These are phyloP conservation scores for Nematocida homosporus DNA, from an alignment of 371 early-diverging fungal genomes.

Conservation along the genomic window DNA sequence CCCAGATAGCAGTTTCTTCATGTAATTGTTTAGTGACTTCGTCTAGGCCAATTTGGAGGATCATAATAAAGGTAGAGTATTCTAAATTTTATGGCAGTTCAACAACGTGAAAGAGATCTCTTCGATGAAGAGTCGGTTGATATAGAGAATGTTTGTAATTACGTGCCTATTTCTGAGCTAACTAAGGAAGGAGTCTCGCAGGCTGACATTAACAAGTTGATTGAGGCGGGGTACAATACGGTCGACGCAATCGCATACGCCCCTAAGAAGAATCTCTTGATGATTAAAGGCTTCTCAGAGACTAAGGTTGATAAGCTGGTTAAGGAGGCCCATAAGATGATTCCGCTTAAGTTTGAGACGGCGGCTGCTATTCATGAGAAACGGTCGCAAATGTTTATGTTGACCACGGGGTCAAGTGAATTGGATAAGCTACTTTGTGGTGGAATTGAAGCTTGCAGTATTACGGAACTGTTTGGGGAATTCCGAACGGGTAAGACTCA, in stretches of 20 bases:
- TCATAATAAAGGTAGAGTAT: neutral
- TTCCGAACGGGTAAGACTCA: conserved; percentile 98
- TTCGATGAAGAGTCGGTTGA: conserved; percentile 65
- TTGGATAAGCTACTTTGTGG: conserved; percentile 87
- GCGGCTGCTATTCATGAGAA: conserved; percentile 85
- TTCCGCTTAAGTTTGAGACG: conserved; percentile 92
- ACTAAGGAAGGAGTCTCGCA: conserved; percentile 76
- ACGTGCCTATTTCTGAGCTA: conserved; percentile 64
- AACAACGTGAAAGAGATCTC: conserved; percentile 61
- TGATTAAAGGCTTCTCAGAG: conserved; percentile 93
- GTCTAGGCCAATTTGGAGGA: neutral
- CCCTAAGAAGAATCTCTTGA: conserved; percentile 80
- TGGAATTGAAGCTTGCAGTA: conserved; percentile 93
- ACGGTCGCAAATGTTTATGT: conserved; percentile 76
- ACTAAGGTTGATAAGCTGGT: conserved; percentile 93
- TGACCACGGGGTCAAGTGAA: conserved; percentile 88
- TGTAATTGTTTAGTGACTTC: conserved; percentile 11
- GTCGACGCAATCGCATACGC: conserved; percentile 91
- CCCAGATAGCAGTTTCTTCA: neutral
- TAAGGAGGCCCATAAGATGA: conserved; percentile 82
- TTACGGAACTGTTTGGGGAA: conserved; percentile 98
- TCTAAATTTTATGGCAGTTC: conserved; percentile 13
- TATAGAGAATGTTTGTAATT: conserved; percentile 56
- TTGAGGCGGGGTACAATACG: conserved; percentile 84
- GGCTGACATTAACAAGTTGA: conserved; percentile 77